phyloP scores from a whole-genome alignment of 2,329 filamentous ascomycete genomes.

The Colletotrichum tabaci region DNA sequence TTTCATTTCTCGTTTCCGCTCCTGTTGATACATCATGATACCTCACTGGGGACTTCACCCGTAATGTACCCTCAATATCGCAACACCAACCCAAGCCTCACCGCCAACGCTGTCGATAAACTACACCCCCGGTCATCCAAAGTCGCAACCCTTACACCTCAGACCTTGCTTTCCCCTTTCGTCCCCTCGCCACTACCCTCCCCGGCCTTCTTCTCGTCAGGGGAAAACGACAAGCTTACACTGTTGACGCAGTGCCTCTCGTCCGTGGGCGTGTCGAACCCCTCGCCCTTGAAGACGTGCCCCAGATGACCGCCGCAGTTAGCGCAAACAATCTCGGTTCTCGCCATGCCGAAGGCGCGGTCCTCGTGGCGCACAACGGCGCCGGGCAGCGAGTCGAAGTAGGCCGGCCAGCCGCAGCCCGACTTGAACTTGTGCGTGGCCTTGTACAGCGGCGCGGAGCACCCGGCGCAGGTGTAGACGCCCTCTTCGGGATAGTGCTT shows the following conservation, averaged over 20 bases:
- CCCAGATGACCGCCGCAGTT: constrained; percentile 95
- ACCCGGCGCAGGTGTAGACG: constrained; percentile 90
- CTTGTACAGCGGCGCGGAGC: constrained; percentile 90
- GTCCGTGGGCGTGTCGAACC: constrained; percentile 87
- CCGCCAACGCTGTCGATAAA: neutral
- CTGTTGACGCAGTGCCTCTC: constrained; percentile 99
- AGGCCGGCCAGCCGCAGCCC: constrained; percentile 97
- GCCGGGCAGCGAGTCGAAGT: constrained; percentile 94
- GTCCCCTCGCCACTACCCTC: constrained; percentile 49
- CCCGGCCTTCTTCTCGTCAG: constrained; percentile 68
- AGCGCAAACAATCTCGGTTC: constrained; percentile 94
- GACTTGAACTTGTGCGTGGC: constrained; percentile 96
- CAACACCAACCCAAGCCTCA: neutral
- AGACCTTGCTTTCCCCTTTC: constrained; percentile 54
- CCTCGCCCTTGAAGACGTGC: constrained; percentile 93
- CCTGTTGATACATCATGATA: neutral
- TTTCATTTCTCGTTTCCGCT: neutral
- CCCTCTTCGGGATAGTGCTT: constrained; percentile 84
- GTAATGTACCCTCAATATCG: neutral
- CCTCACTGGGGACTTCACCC: neutral
- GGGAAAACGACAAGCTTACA: constrained; percentile 86
- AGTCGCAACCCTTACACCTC: neutral
- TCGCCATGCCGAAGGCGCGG: constrained; percentile 81
- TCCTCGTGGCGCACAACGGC: constrained; percentile 90
- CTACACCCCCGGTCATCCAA: neutral